Evolutionary conservation across 73 alveolate species (phyloP), one percentile per base, ranked within the genome.

Genomic region (Uronychia binucleata): DNA sequence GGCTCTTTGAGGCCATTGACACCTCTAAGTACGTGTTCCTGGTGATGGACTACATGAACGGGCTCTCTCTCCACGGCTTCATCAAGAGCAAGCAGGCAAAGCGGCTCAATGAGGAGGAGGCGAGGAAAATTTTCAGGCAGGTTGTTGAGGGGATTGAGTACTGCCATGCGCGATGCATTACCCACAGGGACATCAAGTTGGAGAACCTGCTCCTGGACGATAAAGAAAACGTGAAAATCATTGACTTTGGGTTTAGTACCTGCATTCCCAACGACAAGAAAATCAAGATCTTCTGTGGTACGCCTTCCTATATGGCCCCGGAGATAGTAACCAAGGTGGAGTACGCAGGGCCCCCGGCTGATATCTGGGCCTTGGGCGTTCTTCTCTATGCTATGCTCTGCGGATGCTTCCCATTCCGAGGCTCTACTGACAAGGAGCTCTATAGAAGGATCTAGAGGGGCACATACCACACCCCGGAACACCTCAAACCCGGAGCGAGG

Each of bases 241-340:
- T 95, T 27, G 98, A 95, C 78, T 95, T 95, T 84, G 98, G 98
- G 8, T 95, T 95, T 81, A 92, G 96, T 1, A 92, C 96, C 87
- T 92, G 88, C 90, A 93, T 88, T 74, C 94, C 95, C 26, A 95
- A 94, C 32, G 87, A 93, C 80, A 92, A 90, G 83, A 86, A 88
- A 32, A 94, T 92, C 67, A 86, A 87, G 83, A 89, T 94, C 81
- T 94, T 92, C 89, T 94, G 98, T 25, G 98, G 98, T 28, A 94
- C 98, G 5, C 98, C 98, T 0, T 90, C 94, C 34, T 94, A 94
- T 87, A 94, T 94, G 98, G 95, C 98, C 1, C 98, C 98, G 19
- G 97, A 94, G 85, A 94, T 94, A 1, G 94, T 94, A 0, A 31
- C 78, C 33, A 94, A 86, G 82, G 75, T 80, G 31, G 95, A 92